A percentile compares a stretch with the other conserved stretches of the same genome.
Evolutionary conservation across 2,329 filamentous ascomycete genomes (phyloP).

Genomic region (Curvularia hawaiiensis): DNA sequence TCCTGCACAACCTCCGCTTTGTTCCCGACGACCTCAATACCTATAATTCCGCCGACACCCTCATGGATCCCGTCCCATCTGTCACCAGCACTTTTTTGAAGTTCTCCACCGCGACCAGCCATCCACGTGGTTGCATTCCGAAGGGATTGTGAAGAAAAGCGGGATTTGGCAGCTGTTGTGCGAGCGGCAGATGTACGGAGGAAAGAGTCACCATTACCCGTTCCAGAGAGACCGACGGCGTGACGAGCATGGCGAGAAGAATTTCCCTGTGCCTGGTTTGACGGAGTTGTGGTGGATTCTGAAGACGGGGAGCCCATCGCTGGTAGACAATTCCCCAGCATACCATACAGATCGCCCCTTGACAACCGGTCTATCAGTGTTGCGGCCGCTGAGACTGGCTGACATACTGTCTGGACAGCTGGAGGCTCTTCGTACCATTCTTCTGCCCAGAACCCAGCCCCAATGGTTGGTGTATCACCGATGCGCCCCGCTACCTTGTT

Average conservation of each 20-base stretch:
- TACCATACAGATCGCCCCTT: conserved; percentile 50
- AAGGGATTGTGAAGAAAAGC: conserved; percentile 62
- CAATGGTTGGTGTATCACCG: conserved; percentile 83
- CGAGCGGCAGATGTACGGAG: conserved; percentile 72
- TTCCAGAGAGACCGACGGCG: conserved; percentile 71
- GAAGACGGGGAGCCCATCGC: conserved; percentile 46
- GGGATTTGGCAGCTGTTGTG: conserved; percentile 73
- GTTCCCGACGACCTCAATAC: conserved; percentile 67
- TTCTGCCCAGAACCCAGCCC: conserved; percentile 90
- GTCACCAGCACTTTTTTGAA: conserved; percentile 74
- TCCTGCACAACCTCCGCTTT: conserved; percentile 70
- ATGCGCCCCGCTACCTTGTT: conserved; percentile 87
- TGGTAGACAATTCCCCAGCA: conserved; percentile 67
- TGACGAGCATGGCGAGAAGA: conserved; percentile 29
- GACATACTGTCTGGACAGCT: conserved; percentile 27
- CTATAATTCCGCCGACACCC: conserved; percentile 85
- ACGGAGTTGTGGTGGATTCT: neutral
- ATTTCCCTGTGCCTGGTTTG: conserved; percentile 6
- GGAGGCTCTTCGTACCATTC: conserved; percentile 64
- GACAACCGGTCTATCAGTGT: conserved; percentile 34
- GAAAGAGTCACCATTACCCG: conserved; percentile 89
- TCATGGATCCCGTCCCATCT: conserved; percentile 77
- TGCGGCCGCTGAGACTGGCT: conserved; percentile 14
- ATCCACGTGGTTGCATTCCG: conserved; percentile 66
- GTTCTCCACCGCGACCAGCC: conserved; percentile 71